A percentile compares a stretch with the other conserved stretches of the same genome.
Evolutionary conservation across 768 basidiomycete species (phyloP).

Genomic region (Mycena vulgaris): DNA sequence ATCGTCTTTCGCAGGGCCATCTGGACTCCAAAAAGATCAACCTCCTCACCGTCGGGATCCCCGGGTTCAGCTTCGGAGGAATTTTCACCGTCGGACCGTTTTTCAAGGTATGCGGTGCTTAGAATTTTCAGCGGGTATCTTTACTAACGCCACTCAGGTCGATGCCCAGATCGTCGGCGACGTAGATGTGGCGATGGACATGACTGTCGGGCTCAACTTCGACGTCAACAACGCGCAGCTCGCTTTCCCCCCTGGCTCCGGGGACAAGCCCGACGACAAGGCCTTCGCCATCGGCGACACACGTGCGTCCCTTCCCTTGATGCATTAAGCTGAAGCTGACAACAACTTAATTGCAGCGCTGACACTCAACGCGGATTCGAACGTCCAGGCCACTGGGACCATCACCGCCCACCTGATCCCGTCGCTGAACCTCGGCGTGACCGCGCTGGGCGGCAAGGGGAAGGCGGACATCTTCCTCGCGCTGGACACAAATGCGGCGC

Average conservation of each 20-base stretch:
- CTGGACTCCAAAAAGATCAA: too few relatives aligned
- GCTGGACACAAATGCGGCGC: not conserved
- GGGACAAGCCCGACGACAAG: not conserved
- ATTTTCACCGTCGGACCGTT: constrained; percentile 57
- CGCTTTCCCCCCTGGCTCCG: constrained; percentile 17
- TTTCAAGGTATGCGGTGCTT: constrained; percentile 7
- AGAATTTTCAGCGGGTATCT: not conserved
- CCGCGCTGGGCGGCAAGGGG: constrained; percentile 31
- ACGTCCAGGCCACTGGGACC: constrained; percentile 42
- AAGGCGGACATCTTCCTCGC: constrained; percentile 4
- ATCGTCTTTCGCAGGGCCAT: too few relatives aligned
- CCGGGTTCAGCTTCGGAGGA: constrained; percentile 64
- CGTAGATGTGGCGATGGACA: constrained; percentile 15
- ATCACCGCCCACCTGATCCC: constrained; percentile 51
- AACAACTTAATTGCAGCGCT: too few relatives aligned
- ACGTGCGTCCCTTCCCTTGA: constrained; percentile 9
- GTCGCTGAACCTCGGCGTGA: constrained; percentile 43
- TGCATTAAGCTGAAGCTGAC: not conserved
- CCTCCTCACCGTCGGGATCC: too few relatives aligned
- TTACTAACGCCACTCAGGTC: not conserved
- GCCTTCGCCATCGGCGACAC: constrained; percentile 29
- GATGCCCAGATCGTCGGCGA: constrained; percentile 21
- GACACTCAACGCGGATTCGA: constrained; percentile 43
- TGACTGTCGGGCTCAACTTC: constrained; percentile 15
- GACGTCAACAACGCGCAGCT: constrained; percentile 29